Evolutionary conservation across 202 grass and related monocot genomes (phyloP).

Genomic region (Zizania palustris): DNA sequence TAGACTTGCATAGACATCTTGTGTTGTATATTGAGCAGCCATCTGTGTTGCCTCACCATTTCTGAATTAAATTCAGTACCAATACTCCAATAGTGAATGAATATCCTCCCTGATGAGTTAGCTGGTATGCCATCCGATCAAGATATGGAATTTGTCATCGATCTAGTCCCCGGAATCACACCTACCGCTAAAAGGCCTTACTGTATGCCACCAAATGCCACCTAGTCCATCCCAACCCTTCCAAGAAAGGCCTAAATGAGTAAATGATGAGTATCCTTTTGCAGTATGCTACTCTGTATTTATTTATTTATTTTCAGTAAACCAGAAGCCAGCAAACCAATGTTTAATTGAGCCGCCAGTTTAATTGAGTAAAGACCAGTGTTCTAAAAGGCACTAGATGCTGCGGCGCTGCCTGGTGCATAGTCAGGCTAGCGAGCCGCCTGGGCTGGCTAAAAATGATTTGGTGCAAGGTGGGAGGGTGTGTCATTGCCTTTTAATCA

Average conservation of each 20-base stretch:
- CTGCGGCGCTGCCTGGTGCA: not conserved
- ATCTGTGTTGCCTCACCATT: no score
- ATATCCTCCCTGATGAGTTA: no score
- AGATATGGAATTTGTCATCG: no score
- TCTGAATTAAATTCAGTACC: no score
- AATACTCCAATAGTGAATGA: no score
- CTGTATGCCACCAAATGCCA: not conserved
- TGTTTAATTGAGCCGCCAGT: not conserved
- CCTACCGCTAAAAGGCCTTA: no score
- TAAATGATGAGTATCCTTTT: not conserved
- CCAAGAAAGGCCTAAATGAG: not conserved
- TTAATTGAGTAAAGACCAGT: conserved; percentile 20
- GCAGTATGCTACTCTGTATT: not conserved
- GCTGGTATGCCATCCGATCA: no score
- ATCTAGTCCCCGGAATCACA: no score
- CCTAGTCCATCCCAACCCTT: not conserved
- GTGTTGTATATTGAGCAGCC: no score
- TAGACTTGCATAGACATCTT: no score
- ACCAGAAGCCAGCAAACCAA: not conserved
- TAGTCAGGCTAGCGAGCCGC: not conserved
- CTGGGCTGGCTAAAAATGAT: not conserved
- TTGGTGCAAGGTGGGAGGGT: not conserved
- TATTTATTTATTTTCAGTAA: not conserved
- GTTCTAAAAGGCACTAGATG: not conserved
- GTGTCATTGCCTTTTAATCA: not conserved